A percentile compares a stretch with the other conserved stretches of the same genome.
Conservation (phyloP, 495 filamentous ascomycete genomes). For the Jackrogersella minutella region DNA sequence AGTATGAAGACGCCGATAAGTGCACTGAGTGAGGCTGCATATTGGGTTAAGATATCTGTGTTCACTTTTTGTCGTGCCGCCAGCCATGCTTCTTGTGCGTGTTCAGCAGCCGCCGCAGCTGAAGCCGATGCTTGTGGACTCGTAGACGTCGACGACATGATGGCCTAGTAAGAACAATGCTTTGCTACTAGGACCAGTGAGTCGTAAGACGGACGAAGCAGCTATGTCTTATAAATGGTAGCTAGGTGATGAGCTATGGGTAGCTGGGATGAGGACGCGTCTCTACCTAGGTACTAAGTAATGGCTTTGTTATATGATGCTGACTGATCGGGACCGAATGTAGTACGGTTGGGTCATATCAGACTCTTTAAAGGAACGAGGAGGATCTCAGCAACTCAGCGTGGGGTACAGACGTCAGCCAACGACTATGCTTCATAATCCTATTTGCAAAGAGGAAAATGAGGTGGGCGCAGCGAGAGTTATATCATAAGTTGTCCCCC, state of each 20-base stretch:
- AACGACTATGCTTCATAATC: conserved; percentile 16
- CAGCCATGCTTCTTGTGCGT: conserved; percentile 36
- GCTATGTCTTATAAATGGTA: conserved; percentile 13
- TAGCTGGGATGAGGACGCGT: conserved; percentile 22
- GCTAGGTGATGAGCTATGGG: conserved; percentile 4
- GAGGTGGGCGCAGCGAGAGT: conserved; percentile 9
- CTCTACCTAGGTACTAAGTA: conserved; percentile 10
- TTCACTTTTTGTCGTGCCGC: conserved; percentile 45
- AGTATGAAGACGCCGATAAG: conserved; percentile 62
- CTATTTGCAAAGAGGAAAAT: conserved; percentile 6
- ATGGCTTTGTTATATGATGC: conserved; percentile 26
- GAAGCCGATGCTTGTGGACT: conserved; percentile 13
- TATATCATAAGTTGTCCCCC: conserved; percentile 22
- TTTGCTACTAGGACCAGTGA: neutral
- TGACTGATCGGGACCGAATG: conserved; percentile 32
- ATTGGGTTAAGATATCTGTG: conserved; percentile 49
- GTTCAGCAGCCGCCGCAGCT: neutral
- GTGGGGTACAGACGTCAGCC: conserved; percentile 28
- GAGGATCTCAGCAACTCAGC: conserved; percentile 20
- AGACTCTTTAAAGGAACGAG: conserved; percentile 29
- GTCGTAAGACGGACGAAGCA: neutral
- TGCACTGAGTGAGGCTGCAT: conserved; percentile 54
- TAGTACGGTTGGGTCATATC: conserved; percentile 8
- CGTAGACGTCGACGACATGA: conserved; percentile 14
- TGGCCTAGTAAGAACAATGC: neutral